phyloP scores from a whole-genome alignment of 2,329 filamentous ascomycete species.

The Dothistroma pini region DNA sequence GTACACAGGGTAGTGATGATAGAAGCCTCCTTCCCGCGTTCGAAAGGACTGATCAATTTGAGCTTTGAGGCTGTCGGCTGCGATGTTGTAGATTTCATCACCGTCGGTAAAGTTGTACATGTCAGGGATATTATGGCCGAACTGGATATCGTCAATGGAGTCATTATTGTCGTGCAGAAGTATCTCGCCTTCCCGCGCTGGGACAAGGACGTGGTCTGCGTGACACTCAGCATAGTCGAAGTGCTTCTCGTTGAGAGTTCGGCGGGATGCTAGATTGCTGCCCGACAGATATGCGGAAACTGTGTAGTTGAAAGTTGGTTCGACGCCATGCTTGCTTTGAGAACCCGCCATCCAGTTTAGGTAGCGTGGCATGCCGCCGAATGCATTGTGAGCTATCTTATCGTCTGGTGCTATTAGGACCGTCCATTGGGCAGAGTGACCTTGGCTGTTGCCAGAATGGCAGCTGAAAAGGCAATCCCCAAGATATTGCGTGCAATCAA shows the following conservation, averaged over 20 bases:
- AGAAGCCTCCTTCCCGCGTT: constrained; percentile 27
- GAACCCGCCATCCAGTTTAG: constrained; percentile 28
- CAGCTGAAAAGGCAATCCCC: not conserved
- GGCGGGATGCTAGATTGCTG: constrained; percentile 21
- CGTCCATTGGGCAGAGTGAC: constrained; percentile 10
- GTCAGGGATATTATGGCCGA: constrained; percentile 27
- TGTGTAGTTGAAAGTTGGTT: constrained; percentile 23
- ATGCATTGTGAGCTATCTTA: not conserved
- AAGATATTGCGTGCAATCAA: not conserved
- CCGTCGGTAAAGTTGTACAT: constrained; percentile 19
- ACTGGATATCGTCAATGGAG: constrained; percentile 17
- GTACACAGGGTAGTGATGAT: constrained; percentile 37
- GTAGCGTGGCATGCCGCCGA: constrained; percentile 12
- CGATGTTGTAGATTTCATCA: constrained; percentile 15
- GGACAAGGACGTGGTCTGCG: constrained; percentile 43
- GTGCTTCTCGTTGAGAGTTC: constrained; percentile 24
- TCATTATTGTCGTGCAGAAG: constrained; percentile 14
- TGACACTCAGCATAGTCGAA: constrained; percentile 45
- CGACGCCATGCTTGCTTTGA: constrained; percentile 26
- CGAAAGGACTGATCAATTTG: constrained; percentile 27
- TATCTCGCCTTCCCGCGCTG: constrained; percentile 31
- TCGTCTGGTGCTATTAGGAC: constrained; percentile 8
- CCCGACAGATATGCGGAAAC: constrained; percentile 24
- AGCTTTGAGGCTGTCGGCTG: constrained; percentile 18
- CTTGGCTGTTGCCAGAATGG: constrained; percentile 1